Evolutionary conservation across 2,329 filamentous ascomycete species (phyloP).

Genomic region (Sporothrix protearum): DNA sequence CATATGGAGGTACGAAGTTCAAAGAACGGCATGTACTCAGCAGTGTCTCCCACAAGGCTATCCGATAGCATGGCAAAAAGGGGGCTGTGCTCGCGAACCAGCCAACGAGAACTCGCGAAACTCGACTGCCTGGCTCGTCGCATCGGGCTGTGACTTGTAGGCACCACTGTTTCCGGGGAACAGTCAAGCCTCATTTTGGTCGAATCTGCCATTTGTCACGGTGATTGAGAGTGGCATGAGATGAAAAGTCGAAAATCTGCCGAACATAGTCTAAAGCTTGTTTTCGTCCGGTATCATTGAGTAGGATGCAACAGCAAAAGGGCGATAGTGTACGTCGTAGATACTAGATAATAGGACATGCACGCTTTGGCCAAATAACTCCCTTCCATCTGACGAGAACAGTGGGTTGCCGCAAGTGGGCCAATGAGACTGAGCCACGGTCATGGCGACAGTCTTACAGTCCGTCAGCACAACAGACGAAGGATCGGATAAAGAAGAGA

Average conservation of each 20-base stretch:
- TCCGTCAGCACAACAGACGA: background rate
- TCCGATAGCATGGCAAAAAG: background rate
- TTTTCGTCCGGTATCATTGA: background rate
- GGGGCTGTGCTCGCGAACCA: conserved; percentile 4
- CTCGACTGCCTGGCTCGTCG: background rate
- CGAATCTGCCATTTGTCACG: background rate
- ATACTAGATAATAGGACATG: background rate
- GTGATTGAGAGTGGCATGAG: background rate
- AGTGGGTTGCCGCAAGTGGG: background rate
- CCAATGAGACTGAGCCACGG: background rate
- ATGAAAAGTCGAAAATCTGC: background rate
- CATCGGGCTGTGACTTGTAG: conserved; percentile 3
- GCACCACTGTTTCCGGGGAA: background rate
- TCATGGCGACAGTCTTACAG: background rate
- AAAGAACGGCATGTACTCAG: too few species aligned
- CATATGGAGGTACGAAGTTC: too few species aligned
- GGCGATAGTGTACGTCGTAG: background rate
- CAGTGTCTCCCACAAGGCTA: background rate
- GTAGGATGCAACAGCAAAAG: background rate
- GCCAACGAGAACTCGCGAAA: background rate
- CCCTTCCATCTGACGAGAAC: background rate
- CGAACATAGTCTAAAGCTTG: background rate
- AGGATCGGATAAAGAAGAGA: background rate
- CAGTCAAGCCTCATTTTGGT: background rate
- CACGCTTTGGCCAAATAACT: background rate